Evolutionary conservation across 805 yeast species (phyloP), one percentile per base, ranked within the genome.

Genomic region (Lipomyces mesembrius): DNA sequence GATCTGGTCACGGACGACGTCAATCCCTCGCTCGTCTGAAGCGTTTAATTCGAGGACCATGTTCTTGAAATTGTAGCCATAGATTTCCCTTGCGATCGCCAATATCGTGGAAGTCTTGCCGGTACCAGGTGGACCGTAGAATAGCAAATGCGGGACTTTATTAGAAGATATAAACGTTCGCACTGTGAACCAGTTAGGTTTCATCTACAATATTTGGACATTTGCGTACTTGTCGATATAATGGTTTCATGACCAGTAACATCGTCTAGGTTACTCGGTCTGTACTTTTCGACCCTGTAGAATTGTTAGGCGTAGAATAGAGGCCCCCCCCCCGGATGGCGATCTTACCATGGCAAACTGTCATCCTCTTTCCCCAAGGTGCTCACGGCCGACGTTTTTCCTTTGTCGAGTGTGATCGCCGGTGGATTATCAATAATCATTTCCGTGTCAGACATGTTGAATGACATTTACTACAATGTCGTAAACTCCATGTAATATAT

Each of bases 21-120:
- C 97, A 72, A 95, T 95, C 71, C 99, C 99, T 79, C 99, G 86
- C 77, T 95, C 99, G 78, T 95, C 99, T 3, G 96, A 89, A 3
- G 99, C 99, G 79, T 95, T 95, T 77, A 95, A 83, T 76, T 95
- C 99, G 63, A 95, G 80, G 1, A 95, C 98, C 93, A 93, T 71
- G 75, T 92, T 90, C 73, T 84, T 86, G 76, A 90, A 91, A 68
- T 84, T 83, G 70, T 87, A 85, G 2, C 99, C 99, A 75, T 89
- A 93, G 8, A 93, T 85, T 74, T 92, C 97, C 65, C 86, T 82
- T 0, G 98, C 97, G 65, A 93, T 79, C 0, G 98, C 97, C 27
- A 89, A 84, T 71, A 92, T 89, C 2, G 96, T 91, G 2, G 96
- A 89, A 0, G 97, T 92, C 77, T 92, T 92, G 71, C 97, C 97